Evolutionary conservation across 441 rosid species (phyloP), one percentile per base, ranked within the genome.

Genomic region (Eruca vesicaria): DNA sequence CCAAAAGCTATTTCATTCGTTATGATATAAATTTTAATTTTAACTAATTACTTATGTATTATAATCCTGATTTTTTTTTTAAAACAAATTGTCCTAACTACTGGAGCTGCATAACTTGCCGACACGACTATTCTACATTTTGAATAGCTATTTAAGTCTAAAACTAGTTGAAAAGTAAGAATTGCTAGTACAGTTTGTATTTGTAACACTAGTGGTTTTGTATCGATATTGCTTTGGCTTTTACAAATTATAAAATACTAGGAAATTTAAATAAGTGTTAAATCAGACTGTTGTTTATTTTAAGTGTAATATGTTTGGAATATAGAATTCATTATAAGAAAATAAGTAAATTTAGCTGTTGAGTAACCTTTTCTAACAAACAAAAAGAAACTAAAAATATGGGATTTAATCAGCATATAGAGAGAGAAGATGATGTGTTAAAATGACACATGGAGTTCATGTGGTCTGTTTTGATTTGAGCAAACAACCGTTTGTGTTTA

Each of bases 91-190:
- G 66, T 66, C 63, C 23, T 78, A 64, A 81, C 85, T 87, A 82
- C 80, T 81, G 15, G 59, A 76, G 66, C 68, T 87, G 83, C 81
- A 81, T 79, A 18, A 82, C 78, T 85, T 72, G 97, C 97, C 94
- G 93, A 93, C 97, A 87, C 80, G 66, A 61, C 48, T 77, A 81
- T 63, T 73, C 63, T 61, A 66, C 70, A 23, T 12, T 23, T 14
- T 20, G 41, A 36, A 41, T 52, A 23, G 59, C 15, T 33, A 65
- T 29, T 8, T 23, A 56, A 16, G 43, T 20, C 69, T 36, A 29
- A 16, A 66, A 48, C 65, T 31, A 78, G 50, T 26, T 50, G 60
- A 64, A 76, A 63, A 38, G 65, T 33, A 60, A 9, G 50, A 69
- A 29, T 33, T 21, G 45, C 41, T 35, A 14, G 43, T 74, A 66